phyloP scores from a whole-genome alignment of 441 rosid genomes.

The Jatropha podagrica region DNA sequence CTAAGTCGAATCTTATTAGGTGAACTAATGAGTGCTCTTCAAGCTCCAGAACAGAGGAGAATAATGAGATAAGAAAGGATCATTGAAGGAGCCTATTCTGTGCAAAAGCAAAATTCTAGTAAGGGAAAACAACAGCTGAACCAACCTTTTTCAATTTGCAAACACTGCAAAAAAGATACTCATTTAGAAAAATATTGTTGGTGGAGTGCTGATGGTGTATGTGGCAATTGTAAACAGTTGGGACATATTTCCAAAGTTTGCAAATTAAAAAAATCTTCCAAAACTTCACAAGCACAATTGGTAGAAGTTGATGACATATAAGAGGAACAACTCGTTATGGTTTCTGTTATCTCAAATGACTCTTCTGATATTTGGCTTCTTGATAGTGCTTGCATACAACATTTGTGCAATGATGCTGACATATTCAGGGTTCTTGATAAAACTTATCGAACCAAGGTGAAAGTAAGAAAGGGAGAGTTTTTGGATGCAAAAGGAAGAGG shows the following conservation, averaged over 20 bases:
- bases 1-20: neutral
- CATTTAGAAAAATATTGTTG: neutral
- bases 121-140: neutral
- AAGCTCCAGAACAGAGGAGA: neutral
- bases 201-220: neutral
- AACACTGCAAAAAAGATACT: too few species aligned
- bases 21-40: neutral
- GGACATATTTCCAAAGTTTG: neutral
- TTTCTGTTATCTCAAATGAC: neutral
- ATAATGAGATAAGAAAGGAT: neutral
- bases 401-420: neutral
- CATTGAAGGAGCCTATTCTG: neutral
- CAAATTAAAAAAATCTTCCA: neutral
- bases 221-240: neutral
- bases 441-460: conserved; percentile 41
- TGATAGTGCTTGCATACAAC: neutral
- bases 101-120: neutral
- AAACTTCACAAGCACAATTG: neutral
- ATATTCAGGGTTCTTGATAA: conserved; percentile 24
- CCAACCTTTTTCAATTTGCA: too few species aligned
- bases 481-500: neutral
- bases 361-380: neutral
- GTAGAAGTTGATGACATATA: neutral
- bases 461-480: neutral
- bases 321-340: neutral